Percentiles rank a stretch among this genome's conserved stretches.
Conservation (phyloP, 106 monocot genomes). For the Allium sativum region DNA sequence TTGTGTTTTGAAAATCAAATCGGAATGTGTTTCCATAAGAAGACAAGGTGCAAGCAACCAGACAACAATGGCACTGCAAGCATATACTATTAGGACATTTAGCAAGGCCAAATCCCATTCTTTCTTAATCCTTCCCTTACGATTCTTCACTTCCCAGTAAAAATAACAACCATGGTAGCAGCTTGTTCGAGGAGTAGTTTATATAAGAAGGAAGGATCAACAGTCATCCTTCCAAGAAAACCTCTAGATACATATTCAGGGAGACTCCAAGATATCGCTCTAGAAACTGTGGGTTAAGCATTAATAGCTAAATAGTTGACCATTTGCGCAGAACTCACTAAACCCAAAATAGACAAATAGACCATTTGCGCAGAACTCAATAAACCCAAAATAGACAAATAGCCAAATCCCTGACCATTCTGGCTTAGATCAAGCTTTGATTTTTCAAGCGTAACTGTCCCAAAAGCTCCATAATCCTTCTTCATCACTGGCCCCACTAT, state of each 20-base stretch:
- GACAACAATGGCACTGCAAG: conserved; percentile 82
- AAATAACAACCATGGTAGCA: conserved; percentile 56
- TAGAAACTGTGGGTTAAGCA: conserved; percentile 70
- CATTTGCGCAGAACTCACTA: conserved; percentile 93
- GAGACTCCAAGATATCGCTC: conserved; percentile 69
- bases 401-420: too few species aligned
- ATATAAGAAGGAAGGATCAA: conserved; percentile 95
- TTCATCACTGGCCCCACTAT: conserved; percentile 38
- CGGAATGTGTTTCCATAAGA: conserved; percentile 90
- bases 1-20: conserved; percentile 83
- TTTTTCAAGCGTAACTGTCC: conserved; percentile 75
- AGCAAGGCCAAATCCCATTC: conserved; percentile 93
- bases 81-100: conserved; percentile 70
- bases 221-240: conserved; percentile 94
- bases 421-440: conserved; percentile 70
- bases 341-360: conserved; percentile 74
- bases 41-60: conserved; percentile 96
- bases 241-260: conserved; percentile 77
- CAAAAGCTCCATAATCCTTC: conserved; percentile 51
- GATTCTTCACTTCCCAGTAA: conserved; percentile 85
- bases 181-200: conserved; percentile 69
- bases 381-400: conserved; percentile 85
- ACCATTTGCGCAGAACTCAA: conserved; percentile 96
- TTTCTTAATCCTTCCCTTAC: conserved; percentile 85
- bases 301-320: conserved; percentile 70